Percentiles rank a stretch among this genome's conserved stretches.
Evolutionary conservation across 208 protist species (phyloP).

Genomic region (Wallacemonas sp.): DNA sequence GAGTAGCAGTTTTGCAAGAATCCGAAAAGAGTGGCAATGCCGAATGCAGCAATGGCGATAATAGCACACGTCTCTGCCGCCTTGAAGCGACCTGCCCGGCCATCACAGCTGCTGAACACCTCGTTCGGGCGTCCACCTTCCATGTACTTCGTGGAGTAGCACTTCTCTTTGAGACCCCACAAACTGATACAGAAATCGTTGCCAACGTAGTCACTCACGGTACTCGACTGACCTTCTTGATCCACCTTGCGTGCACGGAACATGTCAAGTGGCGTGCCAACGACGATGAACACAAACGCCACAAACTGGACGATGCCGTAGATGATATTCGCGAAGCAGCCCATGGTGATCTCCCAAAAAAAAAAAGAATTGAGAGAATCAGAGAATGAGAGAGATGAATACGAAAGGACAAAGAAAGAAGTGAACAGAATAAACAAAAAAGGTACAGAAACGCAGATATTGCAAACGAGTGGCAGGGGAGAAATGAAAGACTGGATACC

Average conservation of each 20-base stretch:
- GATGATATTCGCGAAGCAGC: conserved; percentile 25
- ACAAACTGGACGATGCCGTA: conserved; percentile 33
- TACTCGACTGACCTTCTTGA: not conserved
- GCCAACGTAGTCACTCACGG: not conserved
- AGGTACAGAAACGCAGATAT: too few relatives aligned
- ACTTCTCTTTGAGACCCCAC: conserved; percentile 47
- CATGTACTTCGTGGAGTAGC: conserved; percentile 24
- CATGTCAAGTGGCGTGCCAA: conserved; percentile 24
- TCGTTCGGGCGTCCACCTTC: conserved; percentile 7
- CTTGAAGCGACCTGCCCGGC: conserved; percentile 33
- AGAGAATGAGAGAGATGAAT: not conserved
- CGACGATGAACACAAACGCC: conserved; percentile 21
- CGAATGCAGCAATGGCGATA: conserved; percentile 24
- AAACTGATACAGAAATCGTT: conserved; percentile 36
- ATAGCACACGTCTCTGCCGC: conserved; percentile 42
- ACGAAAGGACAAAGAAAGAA: too few relatives aligned
- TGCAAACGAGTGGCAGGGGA: too few relatives aligned
- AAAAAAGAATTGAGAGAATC: not conserved
- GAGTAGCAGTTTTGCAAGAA: conserved; percentile 43
- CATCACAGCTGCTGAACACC: conserved; percentile 26
- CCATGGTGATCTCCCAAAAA: too few relatives aligned
- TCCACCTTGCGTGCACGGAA: conserved; percentile 17
- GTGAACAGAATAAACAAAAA: too few relatives aligned
- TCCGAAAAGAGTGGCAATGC: conserved; percentile 14
- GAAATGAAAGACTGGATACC: too few relatives aligned